Conservation (phyloP, 208 protist species). For the Jaenimonas drosophilae region DNA sequence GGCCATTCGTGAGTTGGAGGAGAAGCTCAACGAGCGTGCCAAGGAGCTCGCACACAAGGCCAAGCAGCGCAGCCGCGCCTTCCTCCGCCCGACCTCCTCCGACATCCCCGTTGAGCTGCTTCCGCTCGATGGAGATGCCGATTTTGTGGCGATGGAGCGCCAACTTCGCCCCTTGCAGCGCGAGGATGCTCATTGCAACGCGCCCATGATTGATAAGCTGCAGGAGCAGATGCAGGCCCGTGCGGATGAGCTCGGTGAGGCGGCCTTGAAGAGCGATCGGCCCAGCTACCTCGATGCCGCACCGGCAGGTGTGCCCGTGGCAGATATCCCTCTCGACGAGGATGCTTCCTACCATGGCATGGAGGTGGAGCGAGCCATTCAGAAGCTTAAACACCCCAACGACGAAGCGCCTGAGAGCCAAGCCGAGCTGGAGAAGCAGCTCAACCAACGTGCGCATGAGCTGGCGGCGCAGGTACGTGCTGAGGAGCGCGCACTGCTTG, state of each 20-base stretch:
- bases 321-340: slow-evolving; percentile 34
- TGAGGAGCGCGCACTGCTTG: slow-evolving; percentile 37
- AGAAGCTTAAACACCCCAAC: slow-evolving; percentile 43
- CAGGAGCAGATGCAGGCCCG: slow-evolving; percentile 72
- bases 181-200: slow-evolving; percentile 30
- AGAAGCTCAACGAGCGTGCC: slow-evolving; percentile 61
- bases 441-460: slow-evolving; percentile 69
- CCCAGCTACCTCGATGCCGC: slow-evolving; percentile 38
- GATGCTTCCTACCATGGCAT: slow-evolving; percentile 52
- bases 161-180: slow-evolving; percentile 37
- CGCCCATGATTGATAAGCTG: slow-evolving; percentile 37
- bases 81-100: slow-evolving; percentile 22
- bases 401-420: slow-evolving; percentile 46
- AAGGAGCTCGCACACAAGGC: slow-evolving; percentile 47
- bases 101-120: slow-evolving; percentile 56
- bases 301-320: slow-evolving; percentile 43
- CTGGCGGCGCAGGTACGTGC: slow-evolving; percentile 49
- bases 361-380: slow-evolving; percentile 70
- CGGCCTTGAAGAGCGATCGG: slow-evolving; percentile 31
- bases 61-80: slow-evolving; percentile 48
- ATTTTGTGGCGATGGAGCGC: slow-evolving; percentile 47
- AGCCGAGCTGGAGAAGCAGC: slow-evolving; percentile 46
- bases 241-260: slow-evolving; percentile 46
- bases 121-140: slow-evolving; percentile 44
- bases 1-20: slow-evolving; percentile 37